A percentile compares a stretch with the other conserved stretches of the same genome.
Conservation (phyloP, 1,284 basidiomycete species). For the Ceratobasidium sp. region DNA sequence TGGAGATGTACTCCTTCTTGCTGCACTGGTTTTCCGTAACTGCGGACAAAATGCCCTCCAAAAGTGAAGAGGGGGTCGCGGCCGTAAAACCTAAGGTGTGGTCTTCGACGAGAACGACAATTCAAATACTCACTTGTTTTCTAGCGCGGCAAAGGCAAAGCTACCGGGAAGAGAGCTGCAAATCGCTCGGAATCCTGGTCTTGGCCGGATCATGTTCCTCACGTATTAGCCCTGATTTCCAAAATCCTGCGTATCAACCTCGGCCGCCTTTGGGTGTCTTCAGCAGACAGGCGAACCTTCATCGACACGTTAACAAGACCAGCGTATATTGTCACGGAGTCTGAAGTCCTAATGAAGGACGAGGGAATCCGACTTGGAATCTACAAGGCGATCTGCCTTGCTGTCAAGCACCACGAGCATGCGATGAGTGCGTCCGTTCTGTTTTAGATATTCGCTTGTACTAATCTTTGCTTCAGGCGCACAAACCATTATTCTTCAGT, state of each 20-base stretch:
- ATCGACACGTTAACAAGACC: slow-evolving; percentile 87
- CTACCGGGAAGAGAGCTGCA: slow-evolving; percentile 63
- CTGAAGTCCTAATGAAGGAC: slow-evolving; percentile 88
- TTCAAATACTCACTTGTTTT: background rate
- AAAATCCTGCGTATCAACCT: slow-evolving; percentile 81
- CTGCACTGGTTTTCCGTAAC: slow-evolving; percentile 85
- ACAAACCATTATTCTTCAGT: slow-evolving; percentile 92
- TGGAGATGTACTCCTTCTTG: slow-evolving; percentile 91
- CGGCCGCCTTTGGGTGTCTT: slow-evolving; percentile 88
- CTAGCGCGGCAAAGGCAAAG: slow-evolving; percentile 67
- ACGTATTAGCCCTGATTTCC: slow-evolving; percentile 75
- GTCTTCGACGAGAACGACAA: background rate
- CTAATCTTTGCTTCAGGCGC: slow-evolving; percentile 59
- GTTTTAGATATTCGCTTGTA: background rate
- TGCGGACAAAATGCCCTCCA: slow-evolving; percentile 78
- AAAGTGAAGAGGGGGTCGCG: slow-evolving; percentile 63
- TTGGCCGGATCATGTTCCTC: slow-evolving; percentile 83
- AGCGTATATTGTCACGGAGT: slow-evolving; percentile 88
- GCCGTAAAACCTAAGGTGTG: slow-evolving; percentile 61
- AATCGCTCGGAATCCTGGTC: slow-evolving; percentile 67
- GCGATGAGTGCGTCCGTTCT: slow-evolving; percentile 65
- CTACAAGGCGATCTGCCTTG: slow-evolving; percentile 90
- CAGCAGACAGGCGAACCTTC: slow-evolving; percentile 85
- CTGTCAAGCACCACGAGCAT: slow-evolving; percentile 93
- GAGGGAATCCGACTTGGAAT: slow-evolving; percentile 78